These are phyloP conservation scores for Sesbania bispinosa DNA, from an alignment of 306 rosid species.

Conservation along the genomic window DNA sequence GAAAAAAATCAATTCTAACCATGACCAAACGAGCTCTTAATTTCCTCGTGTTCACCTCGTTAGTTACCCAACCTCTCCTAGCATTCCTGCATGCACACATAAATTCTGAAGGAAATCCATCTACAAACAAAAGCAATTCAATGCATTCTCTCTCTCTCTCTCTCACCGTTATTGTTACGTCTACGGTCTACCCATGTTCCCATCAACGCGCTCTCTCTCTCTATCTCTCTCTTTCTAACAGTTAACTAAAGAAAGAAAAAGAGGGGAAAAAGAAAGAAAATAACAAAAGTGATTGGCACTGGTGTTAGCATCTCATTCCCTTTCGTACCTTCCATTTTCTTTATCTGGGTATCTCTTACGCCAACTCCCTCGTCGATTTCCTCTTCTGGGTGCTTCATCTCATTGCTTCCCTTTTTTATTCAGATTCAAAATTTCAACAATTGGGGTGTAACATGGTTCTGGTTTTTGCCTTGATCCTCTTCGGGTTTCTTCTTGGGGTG, in stretches of 20 bases:
- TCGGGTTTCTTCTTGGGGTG: conserved; percentile 73
- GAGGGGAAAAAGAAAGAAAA: neutral
- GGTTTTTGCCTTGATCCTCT: conserved; percentile 36
- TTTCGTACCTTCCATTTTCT: conserved; percentile 17
- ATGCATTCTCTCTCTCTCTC: neutral
- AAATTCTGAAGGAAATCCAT: too few species aligned
- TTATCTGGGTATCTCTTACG: neutral
- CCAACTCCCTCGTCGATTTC: neutral
- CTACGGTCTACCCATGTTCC: too few species aligned
- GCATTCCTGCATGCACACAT: too few species aligned
- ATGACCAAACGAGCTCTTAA: too few species aligned
- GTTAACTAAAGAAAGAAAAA: neutral
- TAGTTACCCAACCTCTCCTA: too few species aligned
- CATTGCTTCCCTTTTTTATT: neutral
- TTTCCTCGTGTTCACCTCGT: too few species aligned
- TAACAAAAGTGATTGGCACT: neutral
- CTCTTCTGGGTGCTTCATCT: conserved; percentile 18
- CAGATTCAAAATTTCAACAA: neutral
- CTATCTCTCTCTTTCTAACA: neutral
- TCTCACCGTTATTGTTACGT: neutral
- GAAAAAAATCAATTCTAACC: too few species aligned
- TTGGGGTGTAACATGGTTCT: conserved; percentile 29
- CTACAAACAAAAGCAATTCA: too few species aligned
- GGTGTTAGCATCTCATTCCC: conserved; percentile 9
- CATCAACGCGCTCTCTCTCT: neutral